These are phyloP conservation scores for Aspergillus sp. DNA, from an alignment of 2,329 filamentous ascomycete species.

Conservation along the genomic window DNA sequence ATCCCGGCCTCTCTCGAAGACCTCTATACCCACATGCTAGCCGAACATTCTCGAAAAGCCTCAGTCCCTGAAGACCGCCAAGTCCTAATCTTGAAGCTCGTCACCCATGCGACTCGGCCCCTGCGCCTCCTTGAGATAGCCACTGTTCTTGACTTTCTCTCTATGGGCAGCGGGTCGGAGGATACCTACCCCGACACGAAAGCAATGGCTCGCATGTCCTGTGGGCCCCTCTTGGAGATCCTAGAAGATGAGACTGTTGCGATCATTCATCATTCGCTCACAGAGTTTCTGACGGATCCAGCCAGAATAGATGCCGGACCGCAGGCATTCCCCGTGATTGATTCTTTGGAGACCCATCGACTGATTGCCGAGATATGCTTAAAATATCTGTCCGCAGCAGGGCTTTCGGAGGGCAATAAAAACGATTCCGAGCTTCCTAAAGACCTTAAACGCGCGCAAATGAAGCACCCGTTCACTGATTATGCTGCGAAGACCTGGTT, in stretches of 20 bases:
- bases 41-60: conserved; percentile 41
- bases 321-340: neutral
- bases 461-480: neutral
- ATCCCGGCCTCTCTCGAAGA: conserved; percentile 45
- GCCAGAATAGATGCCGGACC: neutral
- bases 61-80: conserved; percentile 39
- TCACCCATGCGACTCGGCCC: conserved; percentile 49
- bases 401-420: neutral
- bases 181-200: conserved; percentile 33
- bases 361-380: neutral
- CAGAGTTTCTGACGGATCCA: conserved; percentile 47
- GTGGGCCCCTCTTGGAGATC: conserved; percentile 51
- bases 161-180: conserved; percentile 1
- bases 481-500: neutral
- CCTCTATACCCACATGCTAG: conserved; percentile 47
- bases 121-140: conserved; percentile 51
- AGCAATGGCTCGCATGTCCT: conserved; percentile 40
- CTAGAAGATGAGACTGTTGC: conserved; percentile 51
- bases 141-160: conserved; percentile 20
- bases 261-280: conserved; percentile 56
- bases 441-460: neutral
- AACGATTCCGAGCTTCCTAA: neutral
- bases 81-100: conserved; percentile 44
- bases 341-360: neutral
- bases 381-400: neutral